Percentiles rank a stretch among this genome's conserved stretches.
phyloP scores from a whole-genome alignment of 2,329 filamentous ascomycete genomes.

The Monilinia vaccinii-corymbosi region DNA sequence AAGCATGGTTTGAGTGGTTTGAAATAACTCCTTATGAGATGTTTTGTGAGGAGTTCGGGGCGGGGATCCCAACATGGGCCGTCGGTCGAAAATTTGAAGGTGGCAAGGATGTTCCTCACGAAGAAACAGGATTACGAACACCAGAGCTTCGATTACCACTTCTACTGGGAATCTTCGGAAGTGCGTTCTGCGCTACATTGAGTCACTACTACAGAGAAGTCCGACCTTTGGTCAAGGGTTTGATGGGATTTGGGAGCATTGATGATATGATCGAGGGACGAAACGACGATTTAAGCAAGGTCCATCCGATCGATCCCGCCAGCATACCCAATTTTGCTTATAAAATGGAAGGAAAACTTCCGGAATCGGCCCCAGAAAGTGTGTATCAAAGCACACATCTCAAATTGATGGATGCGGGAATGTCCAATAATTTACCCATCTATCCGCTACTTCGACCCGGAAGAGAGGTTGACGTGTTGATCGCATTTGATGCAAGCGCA shows the following conservation, averaged over 20 bases:
- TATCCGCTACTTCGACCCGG: slow-evolving; percentile 88
- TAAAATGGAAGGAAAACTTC: slow-evolving; percentile 68
- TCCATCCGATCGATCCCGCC: slow-evolving; percentile 91
- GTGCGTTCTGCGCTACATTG: slow-evolving; percentile 89
- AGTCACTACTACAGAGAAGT: slow-evolving; percentile 96
- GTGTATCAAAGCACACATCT: slow-evolving; percentile 64
- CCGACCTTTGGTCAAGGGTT: slow-evolving; percentile 65
- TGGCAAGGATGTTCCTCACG: slow-evolving; percentile 56
- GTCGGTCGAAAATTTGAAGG: slow-evolving; percentile 73
- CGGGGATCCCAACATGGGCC: slow-evolving; percentile 92
- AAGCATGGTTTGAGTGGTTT: slow-evolving; percentile 97
- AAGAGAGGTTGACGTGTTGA: slow-evolving; percentile 76
- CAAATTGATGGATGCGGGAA: slow-evolving; percentile 90
- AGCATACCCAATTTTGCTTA: slow-evolving; percentile 83
- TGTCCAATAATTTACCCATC: slow-evolving; percentile 96
- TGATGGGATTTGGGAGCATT: slow-evolving; percentile 66
- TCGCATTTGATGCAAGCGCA: slow-evolving; percentile 86
- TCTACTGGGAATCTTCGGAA: slow-evolving; percentile 91
- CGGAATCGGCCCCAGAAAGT: slow-evolving; percentile 67
- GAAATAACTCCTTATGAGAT: slow-evolving; percentile 93
- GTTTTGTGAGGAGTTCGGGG: slow-evolving; percentile 84
- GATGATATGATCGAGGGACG: slow-evolving; percentile 76
- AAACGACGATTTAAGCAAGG: slow-evolving; percentile 76
- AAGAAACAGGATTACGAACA: slow-evolving; percentile 58
- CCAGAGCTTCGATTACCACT: slow-evolving; percentile 79